These are phyloP conservation scores for Xylariaceae sp. DNA, from an alignment of 2,329 filamentous ascomycete species.

Conservation along the genomic window DNA sequence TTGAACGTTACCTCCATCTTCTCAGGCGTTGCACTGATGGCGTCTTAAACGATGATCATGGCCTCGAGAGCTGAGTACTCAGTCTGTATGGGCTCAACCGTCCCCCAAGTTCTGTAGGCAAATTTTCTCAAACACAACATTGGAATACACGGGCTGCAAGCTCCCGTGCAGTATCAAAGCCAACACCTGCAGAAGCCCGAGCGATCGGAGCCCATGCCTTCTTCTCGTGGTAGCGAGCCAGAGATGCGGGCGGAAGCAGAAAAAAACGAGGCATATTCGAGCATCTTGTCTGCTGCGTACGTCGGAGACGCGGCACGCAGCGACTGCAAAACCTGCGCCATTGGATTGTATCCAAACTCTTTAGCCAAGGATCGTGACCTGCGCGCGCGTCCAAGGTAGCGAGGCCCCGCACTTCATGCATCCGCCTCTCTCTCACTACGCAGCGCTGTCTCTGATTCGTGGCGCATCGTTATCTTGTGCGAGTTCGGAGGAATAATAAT, in stretches of 20 bases:
- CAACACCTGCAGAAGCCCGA: slow-evolving; percentile 40
- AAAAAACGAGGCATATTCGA: slow-evolving; percentile 17
- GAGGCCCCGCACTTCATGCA: slow-evolving; percentile 23
- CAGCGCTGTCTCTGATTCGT: slow-evolving; percentile 24
- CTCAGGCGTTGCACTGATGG: slow-evolving; percentile 32
- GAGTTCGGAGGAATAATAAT: slow-evolving; percentile 28
- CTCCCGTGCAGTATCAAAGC: slow-evolving; percentile 38
- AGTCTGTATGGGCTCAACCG: slow-evolving; percentile 29
- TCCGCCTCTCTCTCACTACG: slow-evolving; percentile 9
- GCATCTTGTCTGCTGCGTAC: slow-evolving; percentile 22
- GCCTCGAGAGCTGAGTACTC: slow-evolving; percentile 29
- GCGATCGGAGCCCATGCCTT: slow-evolving; percentile 37
- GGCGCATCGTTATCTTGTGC: slow-evolving; percentile 23
- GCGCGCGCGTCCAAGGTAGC: slow-evolving; percentile 8
- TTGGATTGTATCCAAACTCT: slow-evolving; percentile 8
- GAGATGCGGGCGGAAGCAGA: slow-evolving; percentile 25
- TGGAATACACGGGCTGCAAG: slow-evolving; percentile 39
- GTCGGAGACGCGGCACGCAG: slow-evolving; percentile 23
- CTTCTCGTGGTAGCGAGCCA: slow-evolving; percentile 22
- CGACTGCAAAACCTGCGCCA: slow-evolving; percentile 6
- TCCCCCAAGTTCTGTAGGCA: slow-evolving; percentile 34
- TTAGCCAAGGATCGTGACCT: slow-evolving; percentile 17
- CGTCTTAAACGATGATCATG: slow-evolving; percentile 36
- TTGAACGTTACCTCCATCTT: slow-evolving; percentile 31
- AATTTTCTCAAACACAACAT: slow-evolving; percentile 38